phyloP scores from a whole-genome alignment of 345 rosid species.

The Physaria fendleri region DNA sequence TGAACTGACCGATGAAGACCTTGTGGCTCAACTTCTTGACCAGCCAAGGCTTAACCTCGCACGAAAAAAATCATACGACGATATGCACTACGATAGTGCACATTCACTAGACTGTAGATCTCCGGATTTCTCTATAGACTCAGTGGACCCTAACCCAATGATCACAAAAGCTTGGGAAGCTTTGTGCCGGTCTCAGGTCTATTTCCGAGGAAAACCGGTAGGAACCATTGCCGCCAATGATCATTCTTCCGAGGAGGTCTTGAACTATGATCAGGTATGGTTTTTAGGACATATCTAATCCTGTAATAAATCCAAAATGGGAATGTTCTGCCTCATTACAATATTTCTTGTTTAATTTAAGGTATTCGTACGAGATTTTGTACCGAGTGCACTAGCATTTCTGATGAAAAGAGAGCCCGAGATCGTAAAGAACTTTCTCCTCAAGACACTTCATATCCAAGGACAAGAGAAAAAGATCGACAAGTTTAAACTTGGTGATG shows the following conservation, averaged over 20 bases:
- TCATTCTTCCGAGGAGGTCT: slow-evolving; percentile 85
- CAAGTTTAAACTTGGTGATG: slow-evolving; percentile 71
- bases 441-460: slow-evolving; percentile 64
- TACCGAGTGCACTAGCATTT: slow-evolving; percentile 77
- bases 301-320: too few species aligned
- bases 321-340: neutral
- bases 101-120: neutral
- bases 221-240: slow-evolving; percentile 83
- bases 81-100: slow-evolving; percentile 59
- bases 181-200: slow-evolving; percentile 54
- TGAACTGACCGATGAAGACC: slow-evolving; percentile 55
- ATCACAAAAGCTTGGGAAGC: slow-evolving; percentile 93
- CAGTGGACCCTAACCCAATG: slow-evolving; percentile 75
- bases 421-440: slow-evolving; percentile 62
- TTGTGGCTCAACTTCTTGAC: slow-evolving; percentile 54
- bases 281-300: too few species aligned
- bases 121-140: slow-evolving; percentile 51
- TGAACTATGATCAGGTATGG: slow-evolving; percentile 88
- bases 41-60: slow-evolving; percentile 71
- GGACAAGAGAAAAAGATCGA: slow-evolving; percentile 67
- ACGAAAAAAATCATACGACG: slow-evolving; percentile 78
- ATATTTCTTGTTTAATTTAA: slow-evolving; percentile 11
- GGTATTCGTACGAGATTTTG: slow-evolving; percentile 82
- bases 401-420: slow-evolving; percentile 78
- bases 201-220: slow-evolving; percentile 64